Percentiles rank a stretch among this genome's conserved stretches.
Conservation (phyloP, 2,329 filamentous ascomycete species). For the Rutstroemia sp. region DNA sequence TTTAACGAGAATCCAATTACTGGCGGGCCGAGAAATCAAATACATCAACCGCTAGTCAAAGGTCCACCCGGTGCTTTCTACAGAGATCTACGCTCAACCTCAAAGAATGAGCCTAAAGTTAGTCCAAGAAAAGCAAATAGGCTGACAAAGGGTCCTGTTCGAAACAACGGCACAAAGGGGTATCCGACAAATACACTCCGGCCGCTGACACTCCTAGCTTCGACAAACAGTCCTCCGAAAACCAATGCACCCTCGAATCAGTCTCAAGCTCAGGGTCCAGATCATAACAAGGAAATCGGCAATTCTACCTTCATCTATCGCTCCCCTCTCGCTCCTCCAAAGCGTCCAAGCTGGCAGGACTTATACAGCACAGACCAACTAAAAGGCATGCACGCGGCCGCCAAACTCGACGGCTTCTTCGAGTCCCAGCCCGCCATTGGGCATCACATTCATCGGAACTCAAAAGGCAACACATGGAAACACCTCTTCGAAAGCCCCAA, state of each 20-base stretch:
- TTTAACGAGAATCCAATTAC: neutral
- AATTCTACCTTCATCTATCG: conserved; percentile 22
- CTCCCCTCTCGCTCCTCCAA: conserved; percentile 25
- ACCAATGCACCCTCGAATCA: conserved; percentile 10
- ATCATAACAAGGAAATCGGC: neutral
- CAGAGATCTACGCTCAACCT: conserved; percentile 15
- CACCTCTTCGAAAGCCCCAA: conserved; percentile 17
- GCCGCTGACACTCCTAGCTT: conserved; percentile 19
- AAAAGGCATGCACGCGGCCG: conserved; percentile 14
- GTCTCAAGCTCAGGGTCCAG: neutral
- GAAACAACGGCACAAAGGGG: conserved; percentile 11
- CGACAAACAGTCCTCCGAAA: neutral
- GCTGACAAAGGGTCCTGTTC: neutral
- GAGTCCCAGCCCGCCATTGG: conserved; percentile 6
- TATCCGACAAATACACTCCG: conserved; percentile 19
- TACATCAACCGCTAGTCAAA: conserved; percentile 14
- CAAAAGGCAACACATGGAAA: conserved; percentile 11
- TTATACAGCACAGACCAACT: conserved; percentile 22
- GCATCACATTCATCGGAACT: neutral
- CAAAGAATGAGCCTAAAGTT: conserved; percentile 10
- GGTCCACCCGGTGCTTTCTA: conserved; percentile 24
- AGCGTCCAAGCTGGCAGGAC: conserved; percentile 19
- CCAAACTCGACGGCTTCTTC: conserved; percentile 17
- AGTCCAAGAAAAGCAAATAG: conserved; percentile 5
- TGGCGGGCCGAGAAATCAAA: neutral